Conservation (phyloP, 176 grass and related monocot species). For the Cymbopogon citratus region DNA sequence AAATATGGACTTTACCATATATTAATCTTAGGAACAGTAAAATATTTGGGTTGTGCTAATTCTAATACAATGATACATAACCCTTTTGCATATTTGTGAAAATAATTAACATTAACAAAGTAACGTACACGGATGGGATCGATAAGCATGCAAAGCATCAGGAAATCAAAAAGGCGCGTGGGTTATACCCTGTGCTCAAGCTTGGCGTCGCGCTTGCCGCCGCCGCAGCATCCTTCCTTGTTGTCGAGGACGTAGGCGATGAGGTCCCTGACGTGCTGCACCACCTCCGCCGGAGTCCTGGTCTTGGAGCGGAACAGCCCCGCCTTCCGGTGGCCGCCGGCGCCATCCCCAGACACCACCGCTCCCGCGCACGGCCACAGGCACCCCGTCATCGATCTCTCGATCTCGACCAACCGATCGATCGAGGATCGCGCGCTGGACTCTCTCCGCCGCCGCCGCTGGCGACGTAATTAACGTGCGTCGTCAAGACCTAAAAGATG, state of each 20-base stretch:
- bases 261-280: slow-evolving; percentile 11
- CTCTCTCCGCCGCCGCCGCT: neutral
- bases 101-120: neutral
- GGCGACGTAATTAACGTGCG: neutral
- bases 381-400: slow-evolving; percentile 20
- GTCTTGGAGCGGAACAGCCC: slow-evolving; percentile 28
- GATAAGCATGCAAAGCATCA: neutral
- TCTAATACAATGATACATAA: too few species aligned
- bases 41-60: neutral
- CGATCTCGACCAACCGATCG: neutral
- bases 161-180: neutral
- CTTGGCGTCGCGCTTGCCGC: slow-evolving; percentile 14
- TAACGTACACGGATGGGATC: neutral
- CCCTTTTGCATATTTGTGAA: too few species aligned
- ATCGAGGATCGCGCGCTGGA: neutral
- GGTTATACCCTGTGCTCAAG: slow-evolving; percentile 34
- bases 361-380: slow-evolving; percentile 35
- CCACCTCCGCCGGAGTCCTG: slow-evolving; percentile 25
- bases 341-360: neutral
- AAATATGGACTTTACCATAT: too few species aligned
- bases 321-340: neutral
- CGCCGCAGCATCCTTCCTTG: neutral
- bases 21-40: neutral
- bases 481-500: neutral
- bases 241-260: slow-evolving; percentile 5